Evolutionary conservation across 1,284 basidiomycete species (phyloP).

Genomic region (Anthracocystis panici-leucophaei): DNA sequence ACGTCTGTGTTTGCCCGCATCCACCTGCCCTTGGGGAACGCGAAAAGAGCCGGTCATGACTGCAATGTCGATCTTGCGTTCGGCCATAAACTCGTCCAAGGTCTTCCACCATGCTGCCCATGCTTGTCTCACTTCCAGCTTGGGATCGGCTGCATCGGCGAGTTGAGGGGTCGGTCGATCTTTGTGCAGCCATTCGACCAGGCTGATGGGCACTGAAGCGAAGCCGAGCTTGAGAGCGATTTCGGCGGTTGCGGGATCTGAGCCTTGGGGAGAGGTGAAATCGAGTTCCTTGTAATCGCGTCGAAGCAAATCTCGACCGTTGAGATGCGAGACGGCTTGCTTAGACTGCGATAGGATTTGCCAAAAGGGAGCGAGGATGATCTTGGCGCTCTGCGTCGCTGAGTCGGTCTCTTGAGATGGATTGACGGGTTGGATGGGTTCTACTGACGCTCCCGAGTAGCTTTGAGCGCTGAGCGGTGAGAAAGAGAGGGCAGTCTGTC

Average conservation of each 20-base stretch:
- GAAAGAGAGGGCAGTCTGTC: constrained; percentile 21
- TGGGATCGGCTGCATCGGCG: constrained; percentile 20
- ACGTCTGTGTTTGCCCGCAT: constrained; percentile 56
- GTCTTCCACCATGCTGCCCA: constrained; percentile 60
- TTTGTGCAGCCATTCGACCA: constrained; percentile 57
- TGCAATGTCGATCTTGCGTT: constrained; percentile 52
- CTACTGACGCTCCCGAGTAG: constrained; percentile 5
- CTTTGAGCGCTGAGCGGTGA: constrained; percentile 25
- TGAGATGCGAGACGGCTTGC: constrained; percentile 77
- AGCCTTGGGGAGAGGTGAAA: constrained; percentile 12
- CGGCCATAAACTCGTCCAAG: constrained; percentile 51
- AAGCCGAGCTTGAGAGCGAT: constrained; percentile 48
- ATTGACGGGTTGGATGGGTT: constrained; percentile 37
- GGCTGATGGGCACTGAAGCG: constrained; percentile 55
- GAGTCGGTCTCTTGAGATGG: constrained; percentile 38
- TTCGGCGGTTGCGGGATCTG: background rate
- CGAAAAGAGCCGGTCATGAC: constrained; percentile 59
- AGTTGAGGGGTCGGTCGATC: constrained; percentile 24
- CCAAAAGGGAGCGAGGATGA: constrained; percentile 71
- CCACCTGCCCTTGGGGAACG: constrained; percentile 39
- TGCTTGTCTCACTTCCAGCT: constrained; percentile 34
- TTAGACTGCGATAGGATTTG: constrained; percentile 77
- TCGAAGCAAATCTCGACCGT: constrained; percentile 81
- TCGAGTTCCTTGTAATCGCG: constrained; percentile 84
- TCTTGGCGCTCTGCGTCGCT: constrained; percentile 36